A percentile compares a stretch with the other conserved stretches of the same genome.
These are phyloP conservation scores for Ophiocordyceps unilateralis DNA, from an alignment of 2,329 filamentous ascomycete genomes.

Conservation along the genomic window DNA sequence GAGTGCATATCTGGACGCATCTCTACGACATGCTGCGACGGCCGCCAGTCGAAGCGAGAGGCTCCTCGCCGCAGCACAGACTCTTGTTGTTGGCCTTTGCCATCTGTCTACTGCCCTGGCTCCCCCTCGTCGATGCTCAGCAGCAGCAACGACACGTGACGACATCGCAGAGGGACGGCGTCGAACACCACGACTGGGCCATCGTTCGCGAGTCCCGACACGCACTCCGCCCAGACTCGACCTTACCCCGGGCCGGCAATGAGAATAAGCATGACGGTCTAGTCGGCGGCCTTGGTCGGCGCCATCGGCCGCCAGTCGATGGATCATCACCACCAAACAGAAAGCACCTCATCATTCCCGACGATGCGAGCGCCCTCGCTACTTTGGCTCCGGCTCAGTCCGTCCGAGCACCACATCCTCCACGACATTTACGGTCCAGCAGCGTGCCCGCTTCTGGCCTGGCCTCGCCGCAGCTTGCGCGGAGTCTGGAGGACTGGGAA, in stretches of 20 bases:
- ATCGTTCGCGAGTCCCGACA: neutral
- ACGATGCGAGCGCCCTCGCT: constrained; percentile 88
- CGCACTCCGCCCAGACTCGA: neutral
- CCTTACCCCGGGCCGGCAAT: no score
- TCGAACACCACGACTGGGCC: neutral
- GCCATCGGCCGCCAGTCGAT: constrained; percentile 4
- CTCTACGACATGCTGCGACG: constrained; percentile 39
- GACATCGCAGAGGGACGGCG: neutral
- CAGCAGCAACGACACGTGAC: constrained; percentile 33
- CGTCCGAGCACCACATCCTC: constrained; percentile 80
- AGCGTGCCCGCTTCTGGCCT: constrained; percentile 45
- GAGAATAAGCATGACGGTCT: neutral
- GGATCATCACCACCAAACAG: constrained; percentile 4
- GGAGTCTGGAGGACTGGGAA: constrained; percentile 98
- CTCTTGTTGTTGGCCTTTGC: constrained; percentile 34
- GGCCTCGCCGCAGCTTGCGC: constrained; percentile 79
- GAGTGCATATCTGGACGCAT: neutral
- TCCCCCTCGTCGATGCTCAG: constrained; percentile 41
- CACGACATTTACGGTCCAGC: constrained; percentile 38
- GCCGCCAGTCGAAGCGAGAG: constrained; percentile 40
- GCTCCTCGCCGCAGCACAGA: constrained; percentile 27
- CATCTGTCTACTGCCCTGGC: constrained; percentile 38
- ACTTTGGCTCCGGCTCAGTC: constrained; percentile 92
- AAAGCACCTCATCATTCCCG: constrained; percentile 20
- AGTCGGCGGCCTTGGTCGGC: neutral